These are phyloP conservation scores for Macadamia integrifolia DNA, from an alignment of 164 flowering plant species.

Conservation along the genomic window DNA sequence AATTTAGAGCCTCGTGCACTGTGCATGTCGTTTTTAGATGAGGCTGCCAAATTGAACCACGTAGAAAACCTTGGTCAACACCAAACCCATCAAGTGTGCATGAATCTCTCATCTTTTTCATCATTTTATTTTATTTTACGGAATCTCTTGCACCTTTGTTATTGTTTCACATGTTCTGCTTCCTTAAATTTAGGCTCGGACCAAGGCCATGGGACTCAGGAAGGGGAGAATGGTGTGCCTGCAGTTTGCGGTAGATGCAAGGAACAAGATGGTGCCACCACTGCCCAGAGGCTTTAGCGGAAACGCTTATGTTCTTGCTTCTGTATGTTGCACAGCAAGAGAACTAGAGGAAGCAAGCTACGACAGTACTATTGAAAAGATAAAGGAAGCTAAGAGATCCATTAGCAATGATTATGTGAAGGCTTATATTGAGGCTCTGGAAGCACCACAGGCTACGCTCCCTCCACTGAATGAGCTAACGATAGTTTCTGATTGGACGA, in stretches of 20 bases:
- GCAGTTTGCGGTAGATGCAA: conserved; percentile 44
- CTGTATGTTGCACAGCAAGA: conserved; percentile 28
- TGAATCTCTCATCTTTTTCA: too few species aligned
- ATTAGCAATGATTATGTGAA: conserved; percentile 29
- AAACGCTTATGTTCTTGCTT: conserved; percentile 45
- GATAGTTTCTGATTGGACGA: conserved; percentile 44
- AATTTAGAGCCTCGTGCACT: too few species aligned
- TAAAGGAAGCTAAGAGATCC: conserved; percentile 36
- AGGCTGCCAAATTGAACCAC: too few species aligned
- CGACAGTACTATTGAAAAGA: conserved; percentile 25
- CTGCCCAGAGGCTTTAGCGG: conserved; percentile 38
- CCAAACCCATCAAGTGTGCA: too few species aligned
- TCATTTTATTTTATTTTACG: too few species aligned
- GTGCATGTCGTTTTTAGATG: too few species aligned
- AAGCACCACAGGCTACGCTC: conserved; percentile 29
- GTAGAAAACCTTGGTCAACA: too few species aligned
- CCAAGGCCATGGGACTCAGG: conserved; percentile 30
- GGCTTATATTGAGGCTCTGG: conserved; percentile 35
- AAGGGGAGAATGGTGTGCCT: conserved; percentile 40
- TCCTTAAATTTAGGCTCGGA: conserved; percentile 30
- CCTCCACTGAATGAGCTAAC: conserved; percentile 48
- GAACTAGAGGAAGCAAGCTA: conserved; percentile 25
- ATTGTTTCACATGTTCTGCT: too few species aligned
- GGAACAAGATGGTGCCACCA: conserved; percentile 38
- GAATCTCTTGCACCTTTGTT: too few species aligned